Evolutionary conservation across 768 basidiomycete species (phyloP).

Genomic region (Tephrocybe sp.): DNA sequence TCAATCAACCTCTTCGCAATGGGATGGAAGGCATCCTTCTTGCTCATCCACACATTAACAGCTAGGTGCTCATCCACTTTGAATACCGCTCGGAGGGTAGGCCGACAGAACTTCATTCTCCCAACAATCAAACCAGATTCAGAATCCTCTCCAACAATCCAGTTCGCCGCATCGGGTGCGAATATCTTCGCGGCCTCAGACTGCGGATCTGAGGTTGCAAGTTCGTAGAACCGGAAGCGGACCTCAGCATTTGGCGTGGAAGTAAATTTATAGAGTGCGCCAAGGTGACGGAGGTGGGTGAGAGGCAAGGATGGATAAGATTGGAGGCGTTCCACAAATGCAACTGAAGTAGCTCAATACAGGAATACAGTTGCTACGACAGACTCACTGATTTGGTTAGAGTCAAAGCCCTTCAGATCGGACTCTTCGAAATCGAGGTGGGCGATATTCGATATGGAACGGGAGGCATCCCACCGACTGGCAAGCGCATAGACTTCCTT

Average conservation of each 20-base stretch:
- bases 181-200: conserved; percentile 48
- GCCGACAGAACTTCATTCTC: conserved; percentile 84
- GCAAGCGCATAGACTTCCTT: conserved; percentile 70
- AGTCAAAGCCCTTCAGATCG: conserved; percentile 64
- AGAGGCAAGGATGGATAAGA: conserved; percentile 59
- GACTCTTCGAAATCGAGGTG: conserved; percentile 50
- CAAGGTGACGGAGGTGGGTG: conserved; percentile 58
- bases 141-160: conserved; percentile 67
- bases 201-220: conserved; percentile 53
- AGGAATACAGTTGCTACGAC: background rate
- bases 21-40: conserved; percentile 65
- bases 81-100: conserved; percentile 53
- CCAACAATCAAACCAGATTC: conserved; percentile 61
- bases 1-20: conserved; percentile 75
- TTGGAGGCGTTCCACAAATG: conserved; percentile 80
- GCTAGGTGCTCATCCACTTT: conserved; percentile 56
- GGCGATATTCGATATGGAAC: conserved; percentile 39
- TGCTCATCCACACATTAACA: conserved; percentile 40
- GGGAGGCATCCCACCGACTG: conserved; percentile 66
- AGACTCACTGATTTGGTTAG: conserved; percentile 71
- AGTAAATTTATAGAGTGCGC: conserved; percentile 43
- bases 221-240: conserved; percentile 72
- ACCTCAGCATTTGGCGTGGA: conserved; percentile 74
- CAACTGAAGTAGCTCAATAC: conserved; percentile 41
- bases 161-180: conserved; percentile 52